phyloP scores from a whole-genome alignment of 202 grass and related monocot genomes.

The Schoenoplectus tabernaemontani region DNA sequence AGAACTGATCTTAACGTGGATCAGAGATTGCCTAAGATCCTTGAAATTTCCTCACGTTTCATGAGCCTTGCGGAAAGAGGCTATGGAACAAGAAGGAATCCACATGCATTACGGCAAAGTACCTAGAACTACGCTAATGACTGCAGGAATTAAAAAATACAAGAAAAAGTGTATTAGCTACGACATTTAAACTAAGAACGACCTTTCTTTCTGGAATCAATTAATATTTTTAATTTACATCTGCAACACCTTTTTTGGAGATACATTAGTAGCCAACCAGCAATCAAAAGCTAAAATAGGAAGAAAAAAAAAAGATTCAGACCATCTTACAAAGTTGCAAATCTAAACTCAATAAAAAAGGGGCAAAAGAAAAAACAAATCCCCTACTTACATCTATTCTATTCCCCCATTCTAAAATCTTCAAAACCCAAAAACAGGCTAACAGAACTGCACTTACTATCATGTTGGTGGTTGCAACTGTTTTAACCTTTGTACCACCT shows the following conservation, averaged over 20 bases:
- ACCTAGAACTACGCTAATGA: constrained; percentile 1
- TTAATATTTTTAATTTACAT: constrained; percentile 76
- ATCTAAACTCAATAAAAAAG: constrained; percentile 48
- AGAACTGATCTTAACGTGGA: not conserved
- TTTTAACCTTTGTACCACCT: constrained; percentile 82
- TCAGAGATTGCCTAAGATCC: not conserved
- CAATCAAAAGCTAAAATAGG: constrained; percentile 20
- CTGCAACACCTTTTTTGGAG: constrained; percentile 48
- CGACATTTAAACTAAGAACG: constrained; percentile 19
- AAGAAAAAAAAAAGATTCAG: constrained; percentile 26
- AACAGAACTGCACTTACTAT: constrained; percentile 22
- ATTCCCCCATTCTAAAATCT: constrained; percentile 43
- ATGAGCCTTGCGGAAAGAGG: not conserved
- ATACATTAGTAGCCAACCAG: constrained; percentile 53
- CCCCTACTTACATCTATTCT: constrained; percentile 39
- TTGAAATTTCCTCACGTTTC: not conserved
- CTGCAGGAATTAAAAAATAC: not conserved
- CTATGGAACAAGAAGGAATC: not conserved
- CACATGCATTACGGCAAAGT: not conserved
- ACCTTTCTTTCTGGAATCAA: constrained; percentile 33
- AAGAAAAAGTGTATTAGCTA: not conserved
- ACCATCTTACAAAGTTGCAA: constrained; percentile 38
- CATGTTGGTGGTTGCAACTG: constrained; percentile 73
- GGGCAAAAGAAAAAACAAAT: constrained; percentile 31
- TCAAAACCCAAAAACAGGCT: constrained; percentile 35